A percentile compares a stretch with the other conserved stretches of the same genome.
phyloP scores from a whole-genome alignment of 2,329 filamentous ascomycete species.

The Monosporascus sp. region DNA sequence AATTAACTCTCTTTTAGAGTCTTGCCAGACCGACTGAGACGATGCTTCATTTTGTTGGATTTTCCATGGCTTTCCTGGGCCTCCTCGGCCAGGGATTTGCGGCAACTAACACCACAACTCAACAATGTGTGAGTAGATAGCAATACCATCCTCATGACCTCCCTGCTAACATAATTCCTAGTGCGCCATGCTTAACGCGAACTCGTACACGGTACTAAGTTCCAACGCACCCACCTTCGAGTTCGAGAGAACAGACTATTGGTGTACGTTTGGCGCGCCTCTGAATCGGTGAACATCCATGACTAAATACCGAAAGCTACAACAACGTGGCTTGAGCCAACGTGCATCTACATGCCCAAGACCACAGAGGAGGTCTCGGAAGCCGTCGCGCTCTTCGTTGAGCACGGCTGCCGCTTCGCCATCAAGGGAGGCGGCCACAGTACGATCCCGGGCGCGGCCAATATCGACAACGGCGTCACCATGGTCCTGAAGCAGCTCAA shows the following conservation, averaged over 20 bases:
- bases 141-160: too few species aligned
- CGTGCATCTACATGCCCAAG: slow-evolving; percentile 3
- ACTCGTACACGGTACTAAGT: too few species aligned
- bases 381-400: slow-evolving; percentile 2
- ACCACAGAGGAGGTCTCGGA: slow-evolving; percentile 3
- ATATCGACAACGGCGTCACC: slow-evolving; percentile 9
- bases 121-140: too few species aligned
- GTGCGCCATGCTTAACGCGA: too few species aligned
- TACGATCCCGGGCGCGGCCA: slow-evolving; percentile 10
- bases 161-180: too few species aligned
- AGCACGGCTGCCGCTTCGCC: slow-evolving; percentile 9
- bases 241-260: neutral
- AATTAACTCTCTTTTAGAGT: too few species aligned
- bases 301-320: neutral
- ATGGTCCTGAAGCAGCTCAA: slow-evolving; percentile 10
- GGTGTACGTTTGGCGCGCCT: neutral
- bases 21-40: too few species aligned
- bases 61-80: too few species aligned
- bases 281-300: too few species aligned
- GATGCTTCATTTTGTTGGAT: too few species aligned
- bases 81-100: too few species aligned
- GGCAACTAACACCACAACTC: too few species aligned
- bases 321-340: slow-evolving; percentile 1
- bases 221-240: neutral
- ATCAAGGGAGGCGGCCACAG: slow-evolving; percentile 10